These are phyloP conservation scores for Trypanosoma mega DNA, from an alignment of 208 protist genomes.

Conservation along the genomic window DNA sequence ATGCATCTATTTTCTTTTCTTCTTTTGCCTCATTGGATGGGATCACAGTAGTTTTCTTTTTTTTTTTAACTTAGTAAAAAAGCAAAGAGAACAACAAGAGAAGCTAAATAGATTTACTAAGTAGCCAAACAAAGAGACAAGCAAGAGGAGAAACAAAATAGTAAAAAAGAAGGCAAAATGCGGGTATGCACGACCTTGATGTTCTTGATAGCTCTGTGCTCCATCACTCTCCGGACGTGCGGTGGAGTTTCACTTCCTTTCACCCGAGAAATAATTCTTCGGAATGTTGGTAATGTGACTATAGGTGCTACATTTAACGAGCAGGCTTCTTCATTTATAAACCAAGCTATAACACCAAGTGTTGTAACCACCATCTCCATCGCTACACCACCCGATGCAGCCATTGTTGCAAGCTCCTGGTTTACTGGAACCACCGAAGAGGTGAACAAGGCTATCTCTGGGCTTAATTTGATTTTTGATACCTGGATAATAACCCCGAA, in stretches of 20 bases:
- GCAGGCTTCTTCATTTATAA: slow-evolving; percentile 25
- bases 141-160: too few relatives aligned
- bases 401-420: slow-evolving; percentile 39
- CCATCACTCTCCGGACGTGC: not conserved
- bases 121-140: too few relatives aligned
- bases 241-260: slow-evolving; percentile 28
- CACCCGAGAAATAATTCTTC: slow-evolving; percentile 38
- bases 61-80: too few relatives aligned
- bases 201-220: slow-evolving; percentile 11
- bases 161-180: not conserved
- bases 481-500: slow-evolving; percentile 13
- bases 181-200: slow-evolving; percentile 1
- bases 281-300: slow-evolving; percentile 29
- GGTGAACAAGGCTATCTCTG: slow-evolving; percentile 17
- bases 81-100: too few relatives aligned
- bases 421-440: slow-evolving; percentile 18
- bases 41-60: too few relatives aligned
- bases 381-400: slow-evolving; percentile 28
- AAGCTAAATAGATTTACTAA: too few relatives aligned
- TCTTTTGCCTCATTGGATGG: too few relatives aligned
- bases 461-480: slow-evolving; percentile 33
- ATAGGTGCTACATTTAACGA: slow-evolving; percentile 26
- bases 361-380: slow-evolving; percentile 22
- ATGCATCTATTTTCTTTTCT: too few relatives aligned
- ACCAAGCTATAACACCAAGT: slow-evolving; percentile 18